Conservation (phyloP, 805 yeast species). For the Wickerhamomyces chaumierensis region DNA sequence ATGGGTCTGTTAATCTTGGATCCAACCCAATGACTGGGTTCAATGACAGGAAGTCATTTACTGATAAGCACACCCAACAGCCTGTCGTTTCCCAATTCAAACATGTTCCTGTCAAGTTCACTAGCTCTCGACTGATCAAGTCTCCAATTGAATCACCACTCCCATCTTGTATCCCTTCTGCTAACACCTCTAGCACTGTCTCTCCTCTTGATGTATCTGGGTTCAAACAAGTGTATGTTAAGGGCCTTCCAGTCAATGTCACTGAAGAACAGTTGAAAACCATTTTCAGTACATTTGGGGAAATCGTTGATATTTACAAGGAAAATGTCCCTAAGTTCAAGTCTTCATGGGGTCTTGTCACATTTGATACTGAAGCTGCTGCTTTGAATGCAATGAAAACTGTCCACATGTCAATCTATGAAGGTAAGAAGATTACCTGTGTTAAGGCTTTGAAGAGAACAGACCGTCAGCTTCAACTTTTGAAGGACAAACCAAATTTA, state of each 20-base stretch:
- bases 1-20: neutral
- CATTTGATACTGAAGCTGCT: constrained; percentile 32
- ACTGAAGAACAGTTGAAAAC: constrained; percentile 29
- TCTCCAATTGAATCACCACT: neutral
- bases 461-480: constrained; percentile 10
- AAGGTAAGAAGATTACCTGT: constrained; percentile 19
- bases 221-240: constrained; percentile 30
- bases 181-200: no score
- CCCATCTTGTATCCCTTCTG: neutral
- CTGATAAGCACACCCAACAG: neutral
- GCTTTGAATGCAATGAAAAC: constrained; percentile 31
- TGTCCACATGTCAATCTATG: constrained; percentile 19
- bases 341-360: constrained; percentile 35
- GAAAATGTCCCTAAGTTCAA: constrained; percentile 29
- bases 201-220: neutral
- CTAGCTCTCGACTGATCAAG: neutral
- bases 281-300: constrained; percentile 36
- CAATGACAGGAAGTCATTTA: no score
- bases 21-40: no score
- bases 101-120: neutral
- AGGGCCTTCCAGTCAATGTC: constrained; percentile 30
- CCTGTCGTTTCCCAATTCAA: no score
- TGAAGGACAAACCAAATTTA: neutral
- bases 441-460: constrained; percentile 18
- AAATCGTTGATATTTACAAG: constrained; percentile 38